Evolutionary conservation across 306 rosid species (phyloP).

Genomic region (Psophocarpus tetragonolobus): DNA sequence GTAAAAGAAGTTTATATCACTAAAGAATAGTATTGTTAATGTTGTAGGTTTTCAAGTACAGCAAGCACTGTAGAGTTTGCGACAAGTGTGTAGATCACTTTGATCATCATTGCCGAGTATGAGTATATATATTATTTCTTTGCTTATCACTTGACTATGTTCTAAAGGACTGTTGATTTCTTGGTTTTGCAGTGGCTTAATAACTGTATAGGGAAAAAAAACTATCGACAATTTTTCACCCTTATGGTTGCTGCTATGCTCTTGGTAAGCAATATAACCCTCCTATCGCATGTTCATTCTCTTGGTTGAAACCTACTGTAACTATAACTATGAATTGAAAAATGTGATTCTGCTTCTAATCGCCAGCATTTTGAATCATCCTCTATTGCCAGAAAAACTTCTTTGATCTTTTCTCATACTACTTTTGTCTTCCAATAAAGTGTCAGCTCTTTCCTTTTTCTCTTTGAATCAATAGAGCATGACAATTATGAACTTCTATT

Average conservation of each 20-base stretch:
- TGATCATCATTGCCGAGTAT: conserved; percentile 97
- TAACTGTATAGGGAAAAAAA: conserved; percentile 82
- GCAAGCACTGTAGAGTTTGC: conserved; percentile 91
- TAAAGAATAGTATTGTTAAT: conserved; percentile 5
- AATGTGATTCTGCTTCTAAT: neutral
- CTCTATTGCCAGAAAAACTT: neutral
- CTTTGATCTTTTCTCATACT: neutral
- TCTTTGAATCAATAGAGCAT: conserved; percentile 35
- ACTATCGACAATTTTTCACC: conserved; percentile 76
- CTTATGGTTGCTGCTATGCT: conserved; percentile 83
- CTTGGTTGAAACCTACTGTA: conserved; percentile 17
- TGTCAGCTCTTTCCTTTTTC: neutral
- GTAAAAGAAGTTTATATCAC: neutral
- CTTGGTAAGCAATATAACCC: conserved; percentile 72
- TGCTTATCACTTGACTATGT: conserved; percentile 2
- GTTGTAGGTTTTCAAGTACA: conserved; percentile 79
- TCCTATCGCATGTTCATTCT: conserved; percentile 20
- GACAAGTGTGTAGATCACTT: conserved; percentile 87
- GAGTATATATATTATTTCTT: conserved; percentile 7
- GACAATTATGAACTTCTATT: conserved; percentile 50
- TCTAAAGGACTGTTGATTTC: conserved; percentile 23
- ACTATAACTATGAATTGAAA: neutral
- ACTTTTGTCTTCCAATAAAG: neutral
- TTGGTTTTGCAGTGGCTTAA: conserved; percentile 78
- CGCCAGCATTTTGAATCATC: neutral